Base-by-base conservation (phyloP, 1,284 basidiomycete species). In the Sphaerobolus stellatus region DNA sequence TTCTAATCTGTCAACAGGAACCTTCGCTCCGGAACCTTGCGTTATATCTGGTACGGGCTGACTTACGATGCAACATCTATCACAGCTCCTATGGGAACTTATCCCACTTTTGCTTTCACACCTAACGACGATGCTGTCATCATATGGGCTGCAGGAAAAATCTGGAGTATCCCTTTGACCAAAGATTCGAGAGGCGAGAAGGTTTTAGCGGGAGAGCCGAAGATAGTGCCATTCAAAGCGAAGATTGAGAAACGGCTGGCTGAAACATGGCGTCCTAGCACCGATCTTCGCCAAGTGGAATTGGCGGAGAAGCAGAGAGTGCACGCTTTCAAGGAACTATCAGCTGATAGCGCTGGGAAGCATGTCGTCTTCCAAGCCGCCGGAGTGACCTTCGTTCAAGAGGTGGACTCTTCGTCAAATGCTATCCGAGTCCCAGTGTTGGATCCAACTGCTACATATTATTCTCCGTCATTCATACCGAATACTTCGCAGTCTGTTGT, bases 11-110 rank as follows among this genome's bases (percentile, higher is more conserved):
- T 7, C 31, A n/a, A 16, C 58, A 88, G 86, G 63, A 86, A 89
- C 62, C 70, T 89, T 9, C 64, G 73, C 33, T 84, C 82, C 2
- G 87, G 86, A 7, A 83, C 82, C 1, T 70, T 85, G 30, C 79
- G 76, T 57, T 69, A 88, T 61, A 68, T 82, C n/a, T 89, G 83
- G 83, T 70, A 87, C 50, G 86, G 84, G 0, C 74, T 89, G 29
- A 82, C 77, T 1, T 87, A 84, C 59, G 86, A 89, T 62, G 71
- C 82, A 16, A 74, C 75, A n/a, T 66, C 68, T 4, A 73, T 86
- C 46, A 86, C 80, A 9, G 83, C 86, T 5, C 84, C 86, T 0
- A 87, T 87, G 82, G 85, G 86, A 16, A 86, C 86, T 24, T 89
- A 88, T 60, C 86, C 87, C 0, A 83, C 84, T 1, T 89, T 85